Percentiles rank a stretch among this genome's conserved stretches.
Conservation (phyloP, 352 stramenopile species). For the Pythium angustatum region DNA sequence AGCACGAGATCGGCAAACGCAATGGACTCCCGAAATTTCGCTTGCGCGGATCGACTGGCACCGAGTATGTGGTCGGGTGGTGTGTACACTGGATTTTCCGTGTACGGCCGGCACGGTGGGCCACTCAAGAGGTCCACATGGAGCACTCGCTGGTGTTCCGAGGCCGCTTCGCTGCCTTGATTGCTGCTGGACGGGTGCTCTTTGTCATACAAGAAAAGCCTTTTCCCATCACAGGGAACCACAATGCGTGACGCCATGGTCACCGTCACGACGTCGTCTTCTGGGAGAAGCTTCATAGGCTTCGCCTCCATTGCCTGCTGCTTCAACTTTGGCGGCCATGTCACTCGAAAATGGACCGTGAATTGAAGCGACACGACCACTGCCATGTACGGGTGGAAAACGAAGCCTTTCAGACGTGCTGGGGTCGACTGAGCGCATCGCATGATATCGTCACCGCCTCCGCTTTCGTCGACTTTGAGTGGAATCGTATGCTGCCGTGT, state of each 20-base stretch:
- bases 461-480: slow-evolving; percentile 56
- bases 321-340: slow-evolving; percentile 66
- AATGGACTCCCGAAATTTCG: slow-evolving; percentile 51
- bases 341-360: slow-evolving; percentile 77
- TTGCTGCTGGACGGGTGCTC: slow-evolving; percentile 35
- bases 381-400: slow-evolving; percentile 74
- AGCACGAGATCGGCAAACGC: slow-evolving; percentile 69
- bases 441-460: slow-evolving; percentile 66
- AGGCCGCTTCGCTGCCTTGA: slow-evolving; percentile 17
- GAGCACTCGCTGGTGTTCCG: slow-evolving; percentile 40
- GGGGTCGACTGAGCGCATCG: slow-evolving; percentile 43
- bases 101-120: slow-evolving; percentile 65
- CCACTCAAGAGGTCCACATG: slow-evolving; percentile 74
- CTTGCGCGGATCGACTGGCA: slow-evolving; percentile 7
- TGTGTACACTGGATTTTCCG: slow-evolving; percentile 73
- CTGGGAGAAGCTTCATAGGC: slow-evolving; percentile 44
- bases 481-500: slow-evolving; percentile 63
- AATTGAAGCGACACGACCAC: slow-evolving; percentile 89
- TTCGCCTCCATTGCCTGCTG: slow-evolving; percentile 62
- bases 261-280: slow-evolving; percentile 78
- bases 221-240: slow-evolving; percentile 74
- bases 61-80: slow-evolving; percentile 41
- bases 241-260: slow-evolving; percentile 69
- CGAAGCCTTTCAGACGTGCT: slow-evolving; percentile 64
- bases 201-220: slow-evolving; percentile 72